Evolutionary conservation across 768 basidiomycete species (phyloP).

Genomic region (Lenzites betulinus): DNA sequence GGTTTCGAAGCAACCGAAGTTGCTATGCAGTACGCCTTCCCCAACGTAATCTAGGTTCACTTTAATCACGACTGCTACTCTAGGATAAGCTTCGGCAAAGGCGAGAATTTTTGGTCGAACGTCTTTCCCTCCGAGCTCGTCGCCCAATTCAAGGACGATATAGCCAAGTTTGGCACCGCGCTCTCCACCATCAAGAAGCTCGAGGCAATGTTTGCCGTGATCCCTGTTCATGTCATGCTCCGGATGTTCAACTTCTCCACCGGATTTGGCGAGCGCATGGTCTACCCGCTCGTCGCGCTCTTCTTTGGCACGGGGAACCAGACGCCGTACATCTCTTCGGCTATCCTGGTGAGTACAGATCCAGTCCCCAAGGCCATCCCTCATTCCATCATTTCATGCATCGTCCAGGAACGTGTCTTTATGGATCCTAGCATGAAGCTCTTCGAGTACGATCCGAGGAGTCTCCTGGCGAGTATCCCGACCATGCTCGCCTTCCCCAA

Average conservation of each 20-base stretch:
- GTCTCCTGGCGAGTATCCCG: slow-evolving; percentile 37
- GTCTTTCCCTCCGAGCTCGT: slow-evolving; percentile 39
- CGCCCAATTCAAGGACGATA: slow-evolving; percentile 32
- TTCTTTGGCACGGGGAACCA: slow-evolving; percentile 42
- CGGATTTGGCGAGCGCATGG: slow-evolving; percentile 39
- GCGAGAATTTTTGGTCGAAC: slow-evolving; percentile 41
- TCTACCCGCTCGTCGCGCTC: slow-evolving; percentile 39
- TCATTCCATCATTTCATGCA: too few species aligned
- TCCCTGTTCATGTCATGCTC: slow-evolving; percentile 39
- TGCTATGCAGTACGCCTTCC: slow-evolving; percentile 33
- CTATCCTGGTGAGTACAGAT: slow-evolving; percentile 30
- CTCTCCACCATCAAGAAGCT: slow-evolving; percentile 36
- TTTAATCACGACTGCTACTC: neutral
- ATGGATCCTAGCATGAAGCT: slow-evolving; percentile 39
- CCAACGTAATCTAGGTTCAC: too few species aligned
- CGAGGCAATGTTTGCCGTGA: slow-evolving; percentile 34
- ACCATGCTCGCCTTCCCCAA: slow-evolving; percentile 42
- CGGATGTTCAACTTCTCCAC: slow-evolving; percentile 38
- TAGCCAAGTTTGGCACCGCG: slow-evolving; percentile 35
- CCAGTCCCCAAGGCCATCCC: neutral
- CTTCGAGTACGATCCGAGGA: slow-evolving; percentile 37
- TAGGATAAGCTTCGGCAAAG: slow-evolving; percentile 38
- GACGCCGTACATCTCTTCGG: slow-evolving; percentile 39
- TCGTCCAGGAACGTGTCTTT: slow-evolving; percentile 35
- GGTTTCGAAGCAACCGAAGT: slow-evolving; percentile 37